Base-by-base conservation (phyloP, 768 basidiomycete genomes). In the Tephrocybe sp. region DNA sequence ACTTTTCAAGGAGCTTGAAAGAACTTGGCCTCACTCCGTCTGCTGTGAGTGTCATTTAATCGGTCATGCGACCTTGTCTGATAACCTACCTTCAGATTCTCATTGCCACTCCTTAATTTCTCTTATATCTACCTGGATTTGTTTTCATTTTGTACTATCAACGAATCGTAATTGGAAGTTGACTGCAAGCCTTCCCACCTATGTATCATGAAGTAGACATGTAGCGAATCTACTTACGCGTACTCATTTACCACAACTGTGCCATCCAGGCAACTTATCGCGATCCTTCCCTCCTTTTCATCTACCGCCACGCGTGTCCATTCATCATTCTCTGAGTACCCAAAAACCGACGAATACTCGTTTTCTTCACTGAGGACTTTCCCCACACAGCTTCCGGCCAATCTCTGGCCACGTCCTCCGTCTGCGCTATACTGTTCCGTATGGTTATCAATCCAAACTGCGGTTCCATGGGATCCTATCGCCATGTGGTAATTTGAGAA, bases 1-100 rank as follows among this genome's bases (percentile, higher is more conserved):
- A 98, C 60, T 88, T 93, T 62, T 77, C 77, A n/a, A 87, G 84
- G 65, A 84, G 85, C 17, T 65, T 98, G 58, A 82, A 82, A 52
- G 89, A 92, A 49, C 78, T 96, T 23, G 94, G 92, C 4, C 71
- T 98, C 54, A 94, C 92, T 16, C 94, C 94, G 1, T 94, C 92
- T 48, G 93, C 94, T 45, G 93, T 93, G 66, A 49, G 79, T 71
- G 35, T 42, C 33, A 39, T 48, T 54, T 20, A n/a, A 48, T 47
- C 12, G 10, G 34, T 20, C 13, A 34, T 6, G 26, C 17, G 41
- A 5, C 19, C 9, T 0, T 40, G 14, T 19, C 36, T 32, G 23
- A 40, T 32, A 52, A 14, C 55, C 30, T 49, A 40, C 39, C 32
- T 45, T 10, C 43, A 84, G 82, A 80, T 82, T 13, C 72, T 84